phyloP scores from a whole-genome alignment of 1,139 yeast genomes.

The Debaryomyces fabryi region DNA sequence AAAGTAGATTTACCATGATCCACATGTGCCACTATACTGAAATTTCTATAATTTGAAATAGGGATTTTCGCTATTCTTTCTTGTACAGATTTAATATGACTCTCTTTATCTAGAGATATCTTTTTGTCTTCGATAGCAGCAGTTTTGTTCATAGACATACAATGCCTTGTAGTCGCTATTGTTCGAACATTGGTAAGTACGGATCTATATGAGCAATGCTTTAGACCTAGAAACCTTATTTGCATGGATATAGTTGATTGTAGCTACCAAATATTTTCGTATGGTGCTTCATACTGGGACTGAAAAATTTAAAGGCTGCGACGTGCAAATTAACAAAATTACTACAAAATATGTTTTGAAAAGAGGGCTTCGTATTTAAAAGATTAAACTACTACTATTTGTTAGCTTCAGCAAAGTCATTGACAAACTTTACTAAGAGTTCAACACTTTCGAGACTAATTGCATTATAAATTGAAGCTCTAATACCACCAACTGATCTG shows the following conservation, averaged over 20 bases:
- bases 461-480: constrained; percentile 92
- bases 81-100: constrained; percentile 34
- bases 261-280: neutral
- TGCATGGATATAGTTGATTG: constrained; percentile 4
- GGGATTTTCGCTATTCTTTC: constrained; percentile 76
- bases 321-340: neutral
- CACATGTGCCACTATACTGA: constrained; percentile 95
- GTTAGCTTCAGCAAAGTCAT: constrained; percentile 59
- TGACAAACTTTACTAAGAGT: constrained; percentile 58
- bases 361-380: neutral
- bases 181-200: neutral
- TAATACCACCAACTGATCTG: constrained; percentile 95
- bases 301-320: constrained; percentile 7
- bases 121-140: constrained; percentile 30
- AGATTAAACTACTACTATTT: constrained; percentile 13
- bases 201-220: neutral
- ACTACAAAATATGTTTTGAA: neutral
- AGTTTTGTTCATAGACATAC: constrained; percentile 9
- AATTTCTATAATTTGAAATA: constrained; percentile 78
- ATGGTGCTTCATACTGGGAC: neutral
- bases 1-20: constrained; percentile 96
- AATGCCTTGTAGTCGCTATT: neutral
- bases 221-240: neutral
- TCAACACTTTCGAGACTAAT: constrained; percentile 67
- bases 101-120: constrained; percentile 34